A percentile compares a stretch with the other conserved stretches of the same genome.
These are phyloP conservation scores for Aquilaria yunnanensis DNA, from an alignment of 345 rosid genomes.

Conservation along the genomic window DNA sequence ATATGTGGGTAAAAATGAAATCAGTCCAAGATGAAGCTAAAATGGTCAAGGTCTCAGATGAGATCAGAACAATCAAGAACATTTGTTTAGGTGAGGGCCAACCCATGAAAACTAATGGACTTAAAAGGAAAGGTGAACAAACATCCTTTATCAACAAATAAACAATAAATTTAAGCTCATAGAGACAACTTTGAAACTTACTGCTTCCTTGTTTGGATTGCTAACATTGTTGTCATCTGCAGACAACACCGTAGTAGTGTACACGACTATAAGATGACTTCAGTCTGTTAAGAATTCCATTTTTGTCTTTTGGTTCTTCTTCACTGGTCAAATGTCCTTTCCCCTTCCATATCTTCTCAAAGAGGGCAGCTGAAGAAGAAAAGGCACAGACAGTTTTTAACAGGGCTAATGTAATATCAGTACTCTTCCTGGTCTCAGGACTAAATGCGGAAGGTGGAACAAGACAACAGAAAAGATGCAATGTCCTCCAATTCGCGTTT, in stretches of 20 bases:
- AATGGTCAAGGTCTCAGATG: too few relatives aligned
- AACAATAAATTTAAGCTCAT: too few relatives aligned
- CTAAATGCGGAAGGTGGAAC: constrained; percentile 34
- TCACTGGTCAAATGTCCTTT: constrained; percentile 28
- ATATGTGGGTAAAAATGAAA: too few relatives aligned
- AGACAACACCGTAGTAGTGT: neutral
- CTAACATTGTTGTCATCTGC: constrained; percentile 21
- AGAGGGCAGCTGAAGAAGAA: constrained; percentile 98
- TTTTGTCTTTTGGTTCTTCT: constrained; percentile 29
- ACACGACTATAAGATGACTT: constrained; percentile 48
- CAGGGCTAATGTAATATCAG: constrained; percentile 62
- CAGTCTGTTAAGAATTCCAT: constrained; percentile 44
- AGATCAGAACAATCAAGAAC: too few relatives aligned
- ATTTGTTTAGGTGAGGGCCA: neutral
- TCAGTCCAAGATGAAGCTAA: too few relatives aligned
- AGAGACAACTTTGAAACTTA: constrained; percentile 22
- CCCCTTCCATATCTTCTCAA: constrained; percentile 72
- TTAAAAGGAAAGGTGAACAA: neutral
- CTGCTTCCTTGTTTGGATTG: constrained; percentile 32
- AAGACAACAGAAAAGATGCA: constrained; percentile 52
- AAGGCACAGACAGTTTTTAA: constrained; percentile 94
- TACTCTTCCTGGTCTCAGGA: constrained; percentile 42
- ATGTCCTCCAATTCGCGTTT: constrained; percentile 89
- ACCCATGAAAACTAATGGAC: neutral
- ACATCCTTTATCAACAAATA: neutral